phyloP scores from a whole-genome alignment of 257 asterid genomes.

The Ehretia macrophylla region DNA sequence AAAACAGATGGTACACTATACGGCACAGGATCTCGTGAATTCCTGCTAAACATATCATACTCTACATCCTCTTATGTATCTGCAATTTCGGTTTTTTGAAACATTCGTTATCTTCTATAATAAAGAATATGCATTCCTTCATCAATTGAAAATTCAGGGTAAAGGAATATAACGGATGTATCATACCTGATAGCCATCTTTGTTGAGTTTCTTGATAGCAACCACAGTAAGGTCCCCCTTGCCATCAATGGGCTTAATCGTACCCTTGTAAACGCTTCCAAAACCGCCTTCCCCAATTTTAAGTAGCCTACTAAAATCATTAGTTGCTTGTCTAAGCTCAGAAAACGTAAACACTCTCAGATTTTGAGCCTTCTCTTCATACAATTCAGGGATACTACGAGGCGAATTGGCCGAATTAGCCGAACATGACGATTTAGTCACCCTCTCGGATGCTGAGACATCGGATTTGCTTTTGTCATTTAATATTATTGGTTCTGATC shows the following conservation, averaged over 20 bases:
- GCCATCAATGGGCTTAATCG: slow-evolving; percentile 51
- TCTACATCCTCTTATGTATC: no score
- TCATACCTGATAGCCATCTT: slow-evolving; percentile 68
- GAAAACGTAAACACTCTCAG: slow-evolving; percentile 61
- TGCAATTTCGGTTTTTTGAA: no score
- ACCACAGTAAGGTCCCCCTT: slow-evolving; percentile 50
- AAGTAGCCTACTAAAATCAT: slow-evolving; percentile 52
- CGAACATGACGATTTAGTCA: slow-evolving; percentile 52
- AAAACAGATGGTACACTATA: no score
- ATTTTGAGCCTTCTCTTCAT: slow-evolving; percentile 47
- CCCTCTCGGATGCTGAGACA: slow-evolving; percentile 21
- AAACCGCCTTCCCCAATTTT: slow-evolving; percentile 95
- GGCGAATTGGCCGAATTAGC: slow-evolving; percentile 41
- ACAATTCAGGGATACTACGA: slow-evolving; percentile 57
- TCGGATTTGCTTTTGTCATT: slow-evolving; percentile 38
- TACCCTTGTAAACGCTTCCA: slow-evolving; percentile 70
- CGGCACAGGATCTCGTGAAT: no score
- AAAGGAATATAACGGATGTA: no score
- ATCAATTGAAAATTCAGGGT: no score
- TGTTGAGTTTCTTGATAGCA: slow-evolving; percentile 83
- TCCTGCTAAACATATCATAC: no score
- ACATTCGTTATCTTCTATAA: no score
- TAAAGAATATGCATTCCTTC: no score
- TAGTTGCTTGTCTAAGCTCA: slow-evolving; percentile 66
- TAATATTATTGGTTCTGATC: slow-evolving; percentile 60